These are phyloP conservation scores for Sonneratia alba DNA, from an alignment of 345 rosid genomes.

Conservation along the genomic window DNA sequence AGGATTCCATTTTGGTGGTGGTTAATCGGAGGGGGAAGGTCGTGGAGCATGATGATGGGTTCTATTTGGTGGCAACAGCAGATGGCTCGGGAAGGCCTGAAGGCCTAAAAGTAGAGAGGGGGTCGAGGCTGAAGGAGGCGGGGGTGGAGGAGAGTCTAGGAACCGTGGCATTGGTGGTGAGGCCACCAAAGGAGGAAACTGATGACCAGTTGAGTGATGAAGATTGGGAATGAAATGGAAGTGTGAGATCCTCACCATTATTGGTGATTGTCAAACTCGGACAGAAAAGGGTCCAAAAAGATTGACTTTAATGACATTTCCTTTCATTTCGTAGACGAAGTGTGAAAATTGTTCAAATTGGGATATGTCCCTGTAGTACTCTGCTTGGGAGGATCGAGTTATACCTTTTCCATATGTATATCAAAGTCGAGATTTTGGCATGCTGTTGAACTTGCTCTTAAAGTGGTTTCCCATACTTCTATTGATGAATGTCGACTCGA, in stretches of 20 bases:
- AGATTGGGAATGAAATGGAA: constrained; percentile 55
- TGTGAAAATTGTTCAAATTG: not conserved
- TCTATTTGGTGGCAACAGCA: constrained; percentile 42
- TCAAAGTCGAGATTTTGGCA: not conserved
- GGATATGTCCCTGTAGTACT: not conserved
- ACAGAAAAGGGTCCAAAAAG: not conserved
- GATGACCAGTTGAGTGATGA: constrained; percentile 54
- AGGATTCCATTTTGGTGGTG: constrained; percentile 70
- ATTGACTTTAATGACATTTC: not conserved
- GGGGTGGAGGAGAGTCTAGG: constrained; percentile 57
- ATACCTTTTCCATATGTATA: not conserved
- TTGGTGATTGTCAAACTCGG: not conserved
- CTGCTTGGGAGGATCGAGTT: not conserved
- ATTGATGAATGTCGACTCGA: not conserved
- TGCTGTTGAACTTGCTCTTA: not conserved
- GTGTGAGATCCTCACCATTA: not conserved
- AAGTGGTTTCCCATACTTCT: not conserved
- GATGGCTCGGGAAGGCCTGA: constrained; percentile 21
- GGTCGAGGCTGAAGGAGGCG: constrained; percentile 43
- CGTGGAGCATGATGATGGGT: constrained; percentile 54
- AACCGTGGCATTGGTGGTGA: constrained; percentile 52
- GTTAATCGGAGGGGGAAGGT: constrained; percentile 47
- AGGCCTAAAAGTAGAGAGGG: constrained; percentile 58
- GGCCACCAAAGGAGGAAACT: constrained; percentile 62
- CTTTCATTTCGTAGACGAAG: not conserved